A percentile compares a stretch with the other conserved stretches of the same genome.
Conservation (phyloP, 805 yeast genomes). For the Babjeviella inositovora region DNA sequence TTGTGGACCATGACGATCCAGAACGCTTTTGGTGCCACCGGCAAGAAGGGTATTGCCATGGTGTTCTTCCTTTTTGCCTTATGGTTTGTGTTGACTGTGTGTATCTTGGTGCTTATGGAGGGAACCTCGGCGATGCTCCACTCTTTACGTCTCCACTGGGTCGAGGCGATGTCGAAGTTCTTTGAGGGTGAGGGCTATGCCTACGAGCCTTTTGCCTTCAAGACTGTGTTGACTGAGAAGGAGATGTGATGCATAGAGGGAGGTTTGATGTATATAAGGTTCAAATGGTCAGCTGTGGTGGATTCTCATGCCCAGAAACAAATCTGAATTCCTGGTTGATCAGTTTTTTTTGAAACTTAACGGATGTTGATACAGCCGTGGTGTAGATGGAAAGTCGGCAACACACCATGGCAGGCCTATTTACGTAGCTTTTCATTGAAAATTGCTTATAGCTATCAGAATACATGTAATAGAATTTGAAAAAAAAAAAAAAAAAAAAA, state of each 20-base stretch:
- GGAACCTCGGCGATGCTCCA: conserved; percentile 81
- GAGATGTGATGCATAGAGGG: neutral
- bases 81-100: conserved; percentile 62
- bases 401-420: too few species aligned
- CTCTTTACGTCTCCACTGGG: conserved; percentile 68
- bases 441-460: too few species aligned
- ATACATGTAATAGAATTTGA: too few species aligned
- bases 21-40: conserved; percentile 41
- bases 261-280: too few species aligned
- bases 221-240: conserved; percentile 9
- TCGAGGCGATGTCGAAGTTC: conserved; percentile 68
- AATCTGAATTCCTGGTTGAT: too few species aligned
- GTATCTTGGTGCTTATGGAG: conserved; percentile 62
- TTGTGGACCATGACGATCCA: conserved; percentile 65
- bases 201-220: conserved; percentile 47
- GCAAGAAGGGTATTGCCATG: conserved; percentile 36
- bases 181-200: conserved; percentile 65
- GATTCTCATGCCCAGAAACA: too few species aligned
- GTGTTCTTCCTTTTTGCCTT: conserved; percentile 49
- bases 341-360: too few species aligned
- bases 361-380: too few species aligned
- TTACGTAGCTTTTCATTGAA: too few species aligned
- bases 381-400: too few species aligned
- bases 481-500: too few species aligned
- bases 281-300: too few species aligned